Evolutionary conservation across 2,329 filamentous ascomycete genomes (phyloP).

Genomic region (Atkinsonella hypoxylon): DNA sequence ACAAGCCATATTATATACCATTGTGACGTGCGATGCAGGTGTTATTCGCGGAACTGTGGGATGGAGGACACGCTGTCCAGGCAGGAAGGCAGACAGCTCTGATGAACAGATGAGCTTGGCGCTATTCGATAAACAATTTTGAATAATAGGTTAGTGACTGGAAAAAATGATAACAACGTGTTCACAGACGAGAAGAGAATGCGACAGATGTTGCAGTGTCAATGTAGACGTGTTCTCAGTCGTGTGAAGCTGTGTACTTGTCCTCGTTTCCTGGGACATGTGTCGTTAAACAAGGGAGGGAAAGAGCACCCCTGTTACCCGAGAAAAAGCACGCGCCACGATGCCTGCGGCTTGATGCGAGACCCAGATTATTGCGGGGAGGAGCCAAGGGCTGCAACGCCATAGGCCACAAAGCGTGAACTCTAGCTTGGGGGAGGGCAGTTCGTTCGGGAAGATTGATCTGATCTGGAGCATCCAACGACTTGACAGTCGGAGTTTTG

Average conservation of each 20-base stretch:
- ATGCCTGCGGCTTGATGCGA: neutral
- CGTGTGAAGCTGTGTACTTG: conserved; percentile 2
- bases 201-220: conserved; percentile 16
- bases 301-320: neutral
- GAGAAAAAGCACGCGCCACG: conserved; percentile 1
- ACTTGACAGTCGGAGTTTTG: neutral
- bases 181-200: conserved; percentile 6
- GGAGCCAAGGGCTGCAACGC: neutral
- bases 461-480: neutral
- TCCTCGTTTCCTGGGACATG: conserved; percentile 12
- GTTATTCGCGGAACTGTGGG: neutral
- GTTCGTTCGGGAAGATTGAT: no score
- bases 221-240: neutral
- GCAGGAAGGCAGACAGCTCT: neutral
- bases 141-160: neutral
- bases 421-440: neutral
- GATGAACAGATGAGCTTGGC: neutral
- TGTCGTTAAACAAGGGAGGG: conserved; percentile 13
- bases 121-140: neutral
- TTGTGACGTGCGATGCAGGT: neutral
- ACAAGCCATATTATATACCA: neutral
- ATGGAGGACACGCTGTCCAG: neutral
- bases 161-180: neutral
- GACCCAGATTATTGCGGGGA: neutral
- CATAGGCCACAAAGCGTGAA: neutral